Base-by-base conservation (phyloP, 108 stramenopile species). In the Stephanodiscus triporus region DNA sequence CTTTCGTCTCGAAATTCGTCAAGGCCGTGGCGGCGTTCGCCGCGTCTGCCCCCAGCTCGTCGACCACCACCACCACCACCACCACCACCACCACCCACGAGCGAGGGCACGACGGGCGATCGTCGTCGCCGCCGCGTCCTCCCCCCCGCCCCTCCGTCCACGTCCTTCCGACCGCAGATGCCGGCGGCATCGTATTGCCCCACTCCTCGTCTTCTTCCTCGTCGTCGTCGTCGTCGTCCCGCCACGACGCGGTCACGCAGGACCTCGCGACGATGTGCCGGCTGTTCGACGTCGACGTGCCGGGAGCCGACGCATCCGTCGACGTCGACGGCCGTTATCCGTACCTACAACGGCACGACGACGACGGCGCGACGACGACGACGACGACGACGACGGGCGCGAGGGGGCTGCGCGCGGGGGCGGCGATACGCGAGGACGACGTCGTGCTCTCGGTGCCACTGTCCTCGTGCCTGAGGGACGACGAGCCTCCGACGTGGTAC, bases 391-490 rank as follows among this genome's bases (percentile, higher is more conserved):
- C 22, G 22, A 63, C 36, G 56, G 84, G 80, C 14, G 74, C 82
- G 3, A 63, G 91, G 26, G 91, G 91, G 9, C 45, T 89, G 7
- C 83, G 72, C 53, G 19, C 83, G 23, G 77, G 85, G 32, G 57
- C 37, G 37, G 17, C 72, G 6, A 68, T 86, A 17, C 47, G 77
- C 34, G 59, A 72, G 47, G 90, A 78, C 16, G 85, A 83, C 27
- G 50, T 78, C 24, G 47, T 94, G 27, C 49, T 93, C 23, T 56
- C 63, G n/a, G 78, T 94, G 34, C 90, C 92, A 1, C 63, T 94
- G 3, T 45, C 45, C 23, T 78, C 82, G 20, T 94, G 92, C 66
- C 65, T 91, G 30, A 67, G 84, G 32, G 92, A 94, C 75, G 85
- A 90, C 70, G 45, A 80, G 26, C 76, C 86, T 6, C 88, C 89